A percentile compares a stretch with the other conserved stretches of the same genome.
Evolutionary conservation across 2,329 filamentous ascomycete species (phyloP).

Genomic region (Sclerotiophoma versabilis): DNA sequence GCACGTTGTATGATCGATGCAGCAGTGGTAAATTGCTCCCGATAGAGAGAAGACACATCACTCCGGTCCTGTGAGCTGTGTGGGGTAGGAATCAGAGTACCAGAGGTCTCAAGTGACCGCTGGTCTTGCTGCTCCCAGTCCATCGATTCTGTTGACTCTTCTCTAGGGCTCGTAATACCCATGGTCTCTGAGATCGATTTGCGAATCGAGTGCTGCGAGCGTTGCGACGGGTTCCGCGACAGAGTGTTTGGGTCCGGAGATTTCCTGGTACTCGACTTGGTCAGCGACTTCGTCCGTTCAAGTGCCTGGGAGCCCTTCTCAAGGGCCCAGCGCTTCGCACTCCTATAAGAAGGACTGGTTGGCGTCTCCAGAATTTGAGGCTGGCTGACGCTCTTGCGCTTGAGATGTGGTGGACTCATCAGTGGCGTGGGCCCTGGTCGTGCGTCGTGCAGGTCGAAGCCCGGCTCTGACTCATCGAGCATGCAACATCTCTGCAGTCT

Average conservation of each 20-base stretch:
- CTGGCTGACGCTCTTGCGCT: constrained; percentile 42
- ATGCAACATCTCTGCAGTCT: constrained; percentile 50
- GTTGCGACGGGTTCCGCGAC: constrained; percentile 39
- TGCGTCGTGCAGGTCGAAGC: constrained; percentile 38
- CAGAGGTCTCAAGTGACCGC: constrained; percentile 36
- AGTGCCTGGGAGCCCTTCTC: constrained; percentile 47
- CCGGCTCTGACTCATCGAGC: constrained; percentile 47
- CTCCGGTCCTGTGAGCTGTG: constrained; percentile 38
- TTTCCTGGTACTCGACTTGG: constrained; percentile 35
- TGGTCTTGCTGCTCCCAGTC: constrained; percentile 36
- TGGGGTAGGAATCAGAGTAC: constrained; percentile 36
- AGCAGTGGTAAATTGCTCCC: constrained; percentile 37
- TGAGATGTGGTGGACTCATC: constrained; percentile 34
- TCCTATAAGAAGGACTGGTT: constrained; percentile 43
- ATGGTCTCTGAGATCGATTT: constrained; percentile 44
- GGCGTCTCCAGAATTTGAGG: constrained; percentile 35
- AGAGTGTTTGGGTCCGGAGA: constrained; percentile 37
- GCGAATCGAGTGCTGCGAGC: constrained; percentile 44
- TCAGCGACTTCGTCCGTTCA: constrained; percentile 43
- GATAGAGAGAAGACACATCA: constrained; percentile 33
- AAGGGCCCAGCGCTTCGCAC: constrained; percentile 45
- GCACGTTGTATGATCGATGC: constrained; percentile 47
- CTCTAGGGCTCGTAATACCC: constrained; percentile 39
- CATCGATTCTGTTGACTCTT: constrained; percentile 34
- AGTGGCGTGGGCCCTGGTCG: constrained; percentile 31